Evolutionary conservation across 345 rosid species (phyloP).

Genomic region (Pugionium dolabratum): DNA sequence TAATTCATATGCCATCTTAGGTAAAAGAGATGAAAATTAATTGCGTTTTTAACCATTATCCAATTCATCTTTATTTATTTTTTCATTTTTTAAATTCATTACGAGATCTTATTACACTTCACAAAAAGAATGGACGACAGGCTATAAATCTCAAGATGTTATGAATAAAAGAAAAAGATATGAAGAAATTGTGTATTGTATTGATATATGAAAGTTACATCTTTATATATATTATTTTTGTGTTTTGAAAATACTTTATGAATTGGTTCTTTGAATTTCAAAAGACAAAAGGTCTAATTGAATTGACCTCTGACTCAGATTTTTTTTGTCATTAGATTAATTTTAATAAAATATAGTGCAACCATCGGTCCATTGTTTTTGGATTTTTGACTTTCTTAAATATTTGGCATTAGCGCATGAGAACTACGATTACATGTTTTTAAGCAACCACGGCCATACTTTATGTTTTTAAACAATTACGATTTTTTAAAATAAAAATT

Average conservation of each 20-base stretch:
- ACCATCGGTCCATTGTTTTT: too few relatives aligned
- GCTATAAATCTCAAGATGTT: not conserved
- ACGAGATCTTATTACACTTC: not conserved
- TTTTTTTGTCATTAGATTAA: too few relatives aligned
- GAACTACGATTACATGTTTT: too few relatives aligned
- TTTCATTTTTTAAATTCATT: constrained; percentile 1
- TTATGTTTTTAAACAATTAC: too few relatives aligned
- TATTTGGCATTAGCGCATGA: too few relatives aligned
- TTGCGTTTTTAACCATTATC: not conserved
- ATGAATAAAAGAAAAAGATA: too few relatives aligned
- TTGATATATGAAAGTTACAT: too few relatives aligned
- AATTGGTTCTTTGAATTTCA: not conserved
- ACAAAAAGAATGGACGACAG: not conserved
- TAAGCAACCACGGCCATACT: too few relatives aligned
- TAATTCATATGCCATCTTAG: not conserved
- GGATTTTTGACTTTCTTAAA: too few relatives aligned
- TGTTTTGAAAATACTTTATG: not conserved
- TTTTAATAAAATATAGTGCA: too few relatives aligned
- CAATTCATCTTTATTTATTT: not conserved
- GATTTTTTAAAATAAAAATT: too few relatives aligned
- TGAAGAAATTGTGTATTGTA: too few relatives aligned
- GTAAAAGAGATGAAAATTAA: not conserved
- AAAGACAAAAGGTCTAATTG: not conserved
- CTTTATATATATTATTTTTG: not conserved
- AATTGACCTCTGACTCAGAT: not conserved